Evolutionary conservation across 2,329 filamentous ascomycete species (phyloP), one percentile per base, ranked within the genome.

Genomic region (Ophiostoma sp.): DNA sequence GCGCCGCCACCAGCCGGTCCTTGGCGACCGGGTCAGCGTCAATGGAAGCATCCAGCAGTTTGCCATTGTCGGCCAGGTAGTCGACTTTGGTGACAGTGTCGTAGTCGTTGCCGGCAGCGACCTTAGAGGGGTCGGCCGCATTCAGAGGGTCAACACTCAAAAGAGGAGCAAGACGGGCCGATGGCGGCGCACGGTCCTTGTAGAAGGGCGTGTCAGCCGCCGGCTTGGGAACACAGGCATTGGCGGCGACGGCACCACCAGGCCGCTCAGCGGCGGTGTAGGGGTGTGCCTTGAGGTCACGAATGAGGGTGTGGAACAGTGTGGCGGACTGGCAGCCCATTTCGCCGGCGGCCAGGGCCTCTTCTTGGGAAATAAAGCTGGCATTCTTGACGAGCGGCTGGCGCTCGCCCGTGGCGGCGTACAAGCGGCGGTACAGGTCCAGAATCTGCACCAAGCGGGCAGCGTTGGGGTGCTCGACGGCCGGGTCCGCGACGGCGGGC

Each of bases 381-480:
- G 84, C 84, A 57, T 83, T 83, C 77, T 86, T 86, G 17, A 87
- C 75, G 12, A 85, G 78, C 1, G 85, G 85, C 77, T 87, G 85
- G 70, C 83, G 81, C 73, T 82, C 82, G n/a, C 85, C 85, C 0
- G 84, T 86, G 75, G 84, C 82, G 69, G 81, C 81, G 74, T 84
- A 84, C 25, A 86, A 80, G 2, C 79, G 80, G 73, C 80, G 82
- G 78, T 86, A 87, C 0, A 81, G 84, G 74, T 86, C 83, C 19
- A 85, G 78, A 59, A 87, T 87, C 75, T 86, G 84, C 25, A 85
- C 74, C n/a, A 86, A 78, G 19, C 85, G 81, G 0, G 84, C 79
- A 8, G 84, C 83, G 79, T 84, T 86, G 36, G 85, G 83, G 73
- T 87, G 85, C 72, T 85, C 78, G 11, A 80, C 78, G 0, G 84